Evolutionary conservation across 805 yeast genomes (phyloP).

Genomic region (Saccharomycopsis fermentans): DNA sequence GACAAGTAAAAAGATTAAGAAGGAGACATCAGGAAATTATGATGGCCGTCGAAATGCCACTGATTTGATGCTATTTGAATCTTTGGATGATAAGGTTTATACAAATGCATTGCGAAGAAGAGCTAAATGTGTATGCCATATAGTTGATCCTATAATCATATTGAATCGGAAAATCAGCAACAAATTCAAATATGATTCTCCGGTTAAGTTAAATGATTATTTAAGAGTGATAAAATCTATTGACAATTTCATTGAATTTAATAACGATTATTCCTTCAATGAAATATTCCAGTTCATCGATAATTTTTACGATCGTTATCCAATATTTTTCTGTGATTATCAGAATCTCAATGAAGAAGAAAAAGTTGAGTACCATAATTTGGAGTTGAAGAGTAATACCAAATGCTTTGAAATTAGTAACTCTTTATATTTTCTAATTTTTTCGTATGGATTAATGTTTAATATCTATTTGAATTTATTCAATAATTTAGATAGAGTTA

Average conservation of each 20-base stretch:
- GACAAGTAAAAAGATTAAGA: background rate
- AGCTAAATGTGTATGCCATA: background rate
- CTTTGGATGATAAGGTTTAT: conserved; percentile 12
- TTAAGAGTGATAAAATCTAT: conserved; percentile 9
- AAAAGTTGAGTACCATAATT: conserved; percentile 1
- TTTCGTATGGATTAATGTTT: conserved; percentile 6
- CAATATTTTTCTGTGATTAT: conserved; percentile 11
- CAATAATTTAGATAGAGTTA: conserved; percentile 8
- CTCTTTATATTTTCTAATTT: conserved; percentile 21
- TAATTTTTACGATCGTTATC: conserved; percentile 8
- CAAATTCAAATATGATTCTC: background rate
- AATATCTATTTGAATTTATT: conserved; percentile 13
- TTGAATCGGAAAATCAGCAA: conserved; percentile 4
- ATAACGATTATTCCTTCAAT: conserved; percentile 12
- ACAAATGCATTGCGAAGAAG: conserved; percentile 5
- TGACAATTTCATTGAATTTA: conserved; percentile 15
- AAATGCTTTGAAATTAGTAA: conserved; percentile 12
- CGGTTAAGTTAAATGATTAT: conserved; percentile 14
- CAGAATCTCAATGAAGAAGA: conserved; percentile 6
- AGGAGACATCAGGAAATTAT: background rate
- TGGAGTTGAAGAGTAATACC: conserved; percentile 9
- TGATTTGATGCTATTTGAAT: conserved; percentile 2
- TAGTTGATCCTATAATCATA: conserved; percentile 6
- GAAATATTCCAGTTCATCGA: conserved; percentile 18
- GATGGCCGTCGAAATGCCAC: background rate